phyloP scores from a whole-genome alignment of 2,329 filamentous ascomycete species.

The Mycosphaerella sp. region DNA sequence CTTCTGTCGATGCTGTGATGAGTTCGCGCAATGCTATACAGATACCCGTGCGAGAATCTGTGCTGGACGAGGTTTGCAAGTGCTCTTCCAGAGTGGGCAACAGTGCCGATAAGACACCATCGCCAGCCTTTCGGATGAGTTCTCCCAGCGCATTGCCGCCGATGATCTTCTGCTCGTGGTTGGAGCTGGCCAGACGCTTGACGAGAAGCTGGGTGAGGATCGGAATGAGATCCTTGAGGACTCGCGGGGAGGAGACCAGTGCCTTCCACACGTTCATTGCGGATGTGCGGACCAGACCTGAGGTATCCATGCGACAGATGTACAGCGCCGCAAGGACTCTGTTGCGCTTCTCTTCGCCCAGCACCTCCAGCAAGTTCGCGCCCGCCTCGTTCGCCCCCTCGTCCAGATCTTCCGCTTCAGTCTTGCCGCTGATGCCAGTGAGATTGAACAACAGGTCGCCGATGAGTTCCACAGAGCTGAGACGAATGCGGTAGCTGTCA shows the following conservation, averaged over 20 bases:
- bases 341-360: conserved; percentile 94
- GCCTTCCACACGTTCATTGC: conserved; percentile 96
- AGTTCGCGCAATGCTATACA: conserved; percentile 93
- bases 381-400: conserved; percentile 79
- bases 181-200: conserved; percentile 83
- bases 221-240: conserved; percentile 89
- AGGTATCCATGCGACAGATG: conserved; percentile 95
- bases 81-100: conserved; percentile 90
- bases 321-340: conserved; percentile 96
- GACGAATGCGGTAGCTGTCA: conserved; percentile 92
- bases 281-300: conserved; percentile 79
- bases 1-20: conserved; percentile 78
- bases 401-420: conserved; percentile 70
- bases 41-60: conserved; percentile 92
- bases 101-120: conserved; percentile 80
- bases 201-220: conserved; percentile 94
- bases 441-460: conserved; percentile 97
- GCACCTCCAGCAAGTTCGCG: conserved; percentile 84
- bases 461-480: conserved; percentile 96
- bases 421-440: conserved; percentile 79
- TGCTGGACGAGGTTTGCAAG: conserved; percentile 77
- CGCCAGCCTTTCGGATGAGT: conserved; percentile 92
- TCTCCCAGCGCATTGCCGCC: conserved; percentile 95
- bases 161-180: conserved; percentile 98
- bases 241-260: conserved; percentile 82